Evolutionary conservation across 106 monocot species (phyloP).

Genomic region (Acorus calamus): DNA sequence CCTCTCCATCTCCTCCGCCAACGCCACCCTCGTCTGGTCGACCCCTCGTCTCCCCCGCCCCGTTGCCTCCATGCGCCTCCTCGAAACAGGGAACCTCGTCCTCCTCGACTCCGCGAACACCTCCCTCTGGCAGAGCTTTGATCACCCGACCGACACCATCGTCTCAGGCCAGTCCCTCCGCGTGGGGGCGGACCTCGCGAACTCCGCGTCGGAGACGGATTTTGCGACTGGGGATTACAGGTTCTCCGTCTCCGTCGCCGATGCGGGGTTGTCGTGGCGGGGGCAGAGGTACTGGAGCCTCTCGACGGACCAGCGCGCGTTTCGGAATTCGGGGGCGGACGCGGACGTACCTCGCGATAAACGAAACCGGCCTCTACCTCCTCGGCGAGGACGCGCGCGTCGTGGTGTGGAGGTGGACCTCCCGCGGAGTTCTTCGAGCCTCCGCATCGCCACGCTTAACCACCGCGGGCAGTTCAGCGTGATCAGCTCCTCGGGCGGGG

Average conservation of each 20-base stretch:
- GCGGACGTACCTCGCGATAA: slow-evolving; percentile 36
- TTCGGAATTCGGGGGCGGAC: slow-evolving; percentile 19
- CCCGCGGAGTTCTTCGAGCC: background rate
- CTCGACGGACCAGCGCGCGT: slow-evolving; percentile 29
- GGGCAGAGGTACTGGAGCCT: slow-evolving; percentile 60
- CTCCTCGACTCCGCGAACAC: slow-evolving; percentile 43
- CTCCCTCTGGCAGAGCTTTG: slow-evolving; percentile 82
- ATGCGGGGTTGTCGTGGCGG: slow-evolving; percentile 44
- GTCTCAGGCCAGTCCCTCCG: slow-evolving; percentile 48
- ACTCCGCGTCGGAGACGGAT: slow-evolving; percentile 22
- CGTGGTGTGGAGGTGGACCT: slow-evolving; percentile 12
- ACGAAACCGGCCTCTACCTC: slow-evolving; percentile 55
- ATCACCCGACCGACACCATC: slow-evolving; percentile 62
- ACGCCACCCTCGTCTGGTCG: slow-evolving; percentile 41
- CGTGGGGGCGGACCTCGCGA: slow-evolving; percentile 23
- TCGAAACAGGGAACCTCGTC: slow-evolving; percentile 69
- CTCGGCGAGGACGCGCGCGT: slow-evolving; percentile 2
- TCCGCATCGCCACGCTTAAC: slow-evolving; percentile 39
- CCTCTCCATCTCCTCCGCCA: slow-evolving; percentile 26
- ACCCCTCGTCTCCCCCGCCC: slow-evolving; percentile 28
- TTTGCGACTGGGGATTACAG: slow-evolving; percentile 32
- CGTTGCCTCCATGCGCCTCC: slow-evolving; percentile 39
- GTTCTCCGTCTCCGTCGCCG: slow-evolving; percentile 30
- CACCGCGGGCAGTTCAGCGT: slow-evolving; percentile 34
- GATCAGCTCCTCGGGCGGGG: slow-evolving; percentile 16